Percentiles rank a stretch among this genome's conserved stretches.
These are phyloP conservation scores for Sugiyamaella novakii DNA, from an alignment of 1,139 yeast genomes.

Conservation along the genomic window DNA sequence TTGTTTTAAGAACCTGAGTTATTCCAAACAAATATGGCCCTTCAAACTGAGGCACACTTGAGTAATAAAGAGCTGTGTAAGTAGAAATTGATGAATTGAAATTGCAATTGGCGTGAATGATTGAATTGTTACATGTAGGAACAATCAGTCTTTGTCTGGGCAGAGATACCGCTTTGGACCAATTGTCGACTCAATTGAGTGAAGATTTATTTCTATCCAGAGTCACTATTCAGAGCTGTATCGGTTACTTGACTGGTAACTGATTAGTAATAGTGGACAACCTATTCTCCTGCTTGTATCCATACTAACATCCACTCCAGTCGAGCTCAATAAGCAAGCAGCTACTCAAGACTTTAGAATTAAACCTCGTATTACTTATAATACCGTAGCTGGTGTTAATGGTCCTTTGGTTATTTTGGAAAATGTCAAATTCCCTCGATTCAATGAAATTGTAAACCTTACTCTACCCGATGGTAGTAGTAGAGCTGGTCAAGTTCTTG, in stretches of 20 bases:
- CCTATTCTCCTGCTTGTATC: no score
- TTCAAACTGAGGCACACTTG: constrained; percentile 30
- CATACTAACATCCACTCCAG: constrained; percentile 30
- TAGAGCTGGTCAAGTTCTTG: constrained; percentile 97
- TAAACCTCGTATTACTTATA: constrained; percentile 87
- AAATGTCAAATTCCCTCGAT: constrained; percentile 94
- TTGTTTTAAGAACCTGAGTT: constrained; percentile 1
- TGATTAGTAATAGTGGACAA: neutral
- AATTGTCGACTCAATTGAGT: no score
- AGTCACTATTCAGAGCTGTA: no score
- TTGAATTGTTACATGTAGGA: neutral
- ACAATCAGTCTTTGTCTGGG: no score
- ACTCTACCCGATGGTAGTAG: constrained; percentile 93
- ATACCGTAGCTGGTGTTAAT: constrained; percentile 96
- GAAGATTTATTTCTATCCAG: no score
- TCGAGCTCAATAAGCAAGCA: constrained; percentile 85
- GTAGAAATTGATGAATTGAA: constrained; percentile 8
- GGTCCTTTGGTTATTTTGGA: constrained; percentile 97
- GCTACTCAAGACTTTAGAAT: constrained; percentile 88
- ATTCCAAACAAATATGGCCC: constrained; percentile 24
- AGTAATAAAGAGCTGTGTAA: constrained; percentile 27
- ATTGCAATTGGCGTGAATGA: neutral
- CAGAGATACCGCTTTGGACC: no score
- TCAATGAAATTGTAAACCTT: constrained; percentile 92
- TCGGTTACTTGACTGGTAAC: neutral